These are phyloP conservation scores for Pyrrhoderma lamaoense DNA, from an alignment of 1,284 basidiomycete genomes.

Conservation along the genomic window DNA sequence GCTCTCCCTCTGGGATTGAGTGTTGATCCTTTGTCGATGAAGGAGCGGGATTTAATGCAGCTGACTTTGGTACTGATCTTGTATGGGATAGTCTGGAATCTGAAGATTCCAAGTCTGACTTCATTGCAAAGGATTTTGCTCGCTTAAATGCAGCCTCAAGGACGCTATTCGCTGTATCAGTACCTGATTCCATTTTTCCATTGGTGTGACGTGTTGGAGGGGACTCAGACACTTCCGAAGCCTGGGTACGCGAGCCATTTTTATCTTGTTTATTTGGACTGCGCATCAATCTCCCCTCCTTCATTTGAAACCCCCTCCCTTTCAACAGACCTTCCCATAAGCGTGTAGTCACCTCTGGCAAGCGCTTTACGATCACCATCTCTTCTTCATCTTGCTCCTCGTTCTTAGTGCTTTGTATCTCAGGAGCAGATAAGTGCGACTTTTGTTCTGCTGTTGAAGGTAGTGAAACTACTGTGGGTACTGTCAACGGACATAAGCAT, in stretches of 20 bases:
- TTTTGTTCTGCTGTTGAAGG: constrained; percentile 9
- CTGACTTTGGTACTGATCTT: constrained; percentile 22
- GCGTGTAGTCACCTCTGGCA: constrained; percentile 51
- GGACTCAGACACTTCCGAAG: constrained; percentile 2
- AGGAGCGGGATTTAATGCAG: neutral
- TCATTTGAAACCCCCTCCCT: constrained; percentile 53
- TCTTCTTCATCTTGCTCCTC: constrained; percentile 35
- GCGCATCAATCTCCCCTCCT: constrained; percentile 45
- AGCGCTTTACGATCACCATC: constrained; percentile 43
- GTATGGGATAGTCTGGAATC: constrained; percentile 33
- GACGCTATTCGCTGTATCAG: constrained; percentile 4
- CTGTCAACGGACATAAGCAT: neutral
- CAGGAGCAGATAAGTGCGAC: constrained; percentile 18
- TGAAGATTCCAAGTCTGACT: constrained; percentile 19
- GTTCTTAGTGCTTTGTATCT: constrained; percentile 20
- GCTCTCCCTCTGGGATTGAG: constrained; percentile 10
- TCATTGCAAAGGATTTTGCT: constrained; percentile 20
- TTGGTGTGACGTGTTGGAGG: constrained; percentile 7
- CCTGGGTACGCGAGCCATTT: neutral
- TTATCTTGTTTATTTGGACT: constrained; percentile 43
- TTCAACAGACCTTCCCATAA: constrained; percentile 62
- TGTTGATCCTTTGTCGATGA: constrained; percentile 1
- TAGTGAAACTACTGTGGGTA: constrained; percentile 8
- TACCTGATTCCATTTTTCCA: neutral
- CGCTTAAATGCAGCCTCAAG: constrained; percentile 17